A percentile compares a stretch with the other conserved stretches of the same genome.
These are phyloP conservation scores for Hydnomerulius pinastri DNA, from an alignment of 768 basidiomycete genomes.

Conservation along the genomic window DNA sequence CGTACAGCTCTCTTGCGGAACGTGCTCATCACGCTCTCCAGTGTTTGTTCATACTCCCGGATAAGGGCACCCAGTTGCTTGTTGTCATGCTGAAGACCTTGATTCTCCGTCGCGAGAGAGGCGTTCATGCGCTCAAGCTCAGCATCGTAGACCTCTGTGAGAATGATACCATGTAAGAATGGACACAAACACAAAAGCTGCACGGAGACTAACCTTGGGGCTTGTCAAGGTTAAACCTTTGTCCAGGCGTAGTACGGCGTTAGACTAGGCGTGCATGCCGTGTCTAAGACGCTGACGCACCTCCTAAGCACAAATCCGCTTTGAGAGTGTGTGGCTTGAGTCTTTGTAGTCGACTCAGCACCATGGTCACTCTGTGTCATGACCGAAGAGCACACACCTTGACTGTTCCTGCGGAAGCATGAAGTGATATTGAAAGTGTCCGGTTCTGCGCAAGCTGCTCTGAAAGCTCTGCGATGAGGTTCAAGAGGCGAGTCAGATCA, in stretches of 20 bases:
- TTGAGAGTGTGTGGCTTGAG: conserved; percentile 85
- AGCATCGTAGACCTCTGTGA: conserved; percentile 81
- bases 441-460: conserved; percentile 84
- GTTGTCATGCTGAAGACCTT: conserved; percentile 86
- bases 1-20: conserved; percentile 91
- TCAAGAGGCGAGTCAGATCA: conserved; percentile 64
- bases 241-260: not conserved
- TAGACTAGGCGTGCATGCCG: not conserved
- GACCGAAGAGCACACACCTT: conserved; percentile 60
- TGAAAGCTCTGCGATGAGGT: conserved; percentile 74
- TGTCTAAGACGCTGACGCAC: conserved; percentile 38
- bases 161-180: conserved; percentile 5
- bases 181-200: not conserved
- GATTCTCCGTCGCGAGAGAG: conserved; percentile 80
- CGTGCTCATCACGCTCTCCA: conserved; percentile 90
- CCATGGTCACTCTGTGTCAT: not conserved
- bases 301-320: conserved; percentile 90
- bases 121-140: conserved; percentile 90
- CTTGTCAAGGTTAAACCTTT: conserved; percentile 88
- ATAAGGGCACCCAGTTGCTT: conserved; percentile 89
- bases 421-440: conserved; percentile 67
- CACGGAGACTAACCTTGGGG: conserved; percentile 63
- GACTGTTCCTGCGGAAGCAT: conserved; percentile 70
- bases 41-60: conserved; percentile 95
- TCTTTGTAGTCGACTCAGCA: conserved; percentile 42